These are phyloP conservation scores for Suhomyces yuchorum DNA, from an alignment of 1,139 yeast species.

Conservation along the genomic window DNA sequence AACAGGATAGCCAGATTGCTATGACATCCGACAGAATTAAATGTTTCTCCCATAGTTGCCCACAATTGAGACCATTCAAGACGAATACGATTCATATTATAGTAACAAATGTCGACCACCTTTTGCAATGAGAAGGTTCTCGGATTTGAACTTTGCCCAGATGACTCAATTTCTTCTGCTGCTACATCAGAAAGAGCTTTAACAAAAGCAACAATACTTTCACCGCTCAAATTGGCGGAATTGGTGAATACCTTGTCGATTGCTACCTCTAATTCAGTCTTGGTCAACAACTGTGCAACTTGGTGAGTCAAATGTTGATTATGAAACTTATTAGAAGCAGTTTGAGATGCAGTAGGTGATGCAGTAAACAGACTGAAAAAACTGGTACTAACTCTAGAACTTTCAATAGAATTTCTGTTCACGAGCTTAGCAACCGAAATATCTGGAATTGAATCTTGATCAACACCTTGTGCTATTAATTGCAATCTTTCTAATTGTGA, in stretches of 20 bases:
- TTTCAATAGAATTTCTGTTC: constrained; percentile 59
- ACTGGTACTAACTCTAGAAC: constrained; percentile 54
- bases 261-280: constrained; percentile 79
- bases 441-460: constrained; percentile 84
- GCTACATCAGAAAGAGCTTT: constrained; percentile 85
- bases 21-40: constrained; percentile 83
- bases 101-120: constrained; percentile 95
- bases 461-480: constrained; percentile 84
- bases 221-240: constrained; percentile 77
- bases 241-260: constrained; percentile 87
- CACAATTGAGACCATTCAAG: constrained; percentile 97
- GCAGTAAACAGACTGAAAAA: constrained; percentile 48
- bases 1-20: constrained; percentile 74
- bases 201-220: constrained; percentile 84
- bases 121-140: constrained; percentile 91
- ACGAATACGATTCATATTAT: constrained; percentile 94
- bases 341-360: constrained; percentile 41
- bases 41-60: constrained; percentile 90
- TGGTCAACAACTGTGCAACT: constrained; percentile 54
- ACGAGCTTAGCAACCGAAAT: constrained; percentile 72
- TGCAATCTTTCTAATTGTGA: constrained; percentile 92
- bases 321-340: constrained; percentile 46
- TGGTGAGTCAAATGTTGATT: constrained; percentile 45
- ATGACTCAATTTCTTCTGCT: constrained; percentile 86
- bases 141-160: constrained; percentile 80